Base-by-base conservation (phyloP, 176 grass and related monocot genomes). In the Carex myosuroides region DNA sequence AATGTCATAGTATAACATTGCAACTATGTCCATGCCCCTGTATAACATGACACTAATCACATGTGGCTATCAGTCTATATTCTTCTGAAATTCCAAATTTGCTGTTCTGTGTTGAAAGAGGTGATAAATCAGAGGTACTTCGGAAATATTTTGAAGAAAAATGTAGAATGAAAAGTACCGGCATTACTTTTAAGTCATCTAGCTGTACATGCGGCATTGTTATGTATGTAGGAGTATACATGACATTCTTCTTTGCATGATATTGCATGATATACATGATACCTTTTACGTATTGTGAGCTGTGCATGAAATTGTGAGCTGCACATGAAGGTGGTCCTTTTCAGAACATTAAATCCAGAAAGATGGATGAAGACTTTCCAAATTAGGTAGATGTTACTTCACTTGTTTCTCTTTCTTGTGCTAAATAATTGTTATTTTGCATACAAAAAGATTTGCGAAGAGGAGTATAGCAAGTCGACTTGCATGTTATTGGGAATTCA, bases 401-500 rank as follows among this genome's bases (percentile, higher is more conserved):
- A 57, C 13, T 33, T 24, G 14, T 78, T 57, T 13, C 14, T 52
- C 12, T 32, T 78, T 78, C 52, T 57, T 32, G 22, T 52, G 73
- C 73, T 78, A 78, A 81, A 53, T 16, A 83, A 46, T 64, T 83
- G 60, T 83, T 83, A 83, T 65, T 83, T 61, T 83, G 32, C 81
- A 53, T 83, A 50, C n/a, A 57, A 65, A 79, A 87, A 99, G 93
- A 89, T 99, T 39, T 99, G 97, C 82, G 77, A 83, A 48, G 88
- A 88, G 72, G 97, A 96, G 82, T 99, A 99, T 91, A 90, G 77
- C 89, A 86, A 84, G 68, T 72, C 87, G 90, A 86, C 90, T 81
- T 96, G 91, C 63, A 89, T 92, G 52, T 62, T 93, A 37, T 84
- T 99, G 26, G 94, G 94, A 80, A 56, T 90, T 85, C 94, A 97